Base-by-base conservation (phyloP, 2,329 filamentous ascomycete species). In the Tolypocladium tropicale region DNA sequence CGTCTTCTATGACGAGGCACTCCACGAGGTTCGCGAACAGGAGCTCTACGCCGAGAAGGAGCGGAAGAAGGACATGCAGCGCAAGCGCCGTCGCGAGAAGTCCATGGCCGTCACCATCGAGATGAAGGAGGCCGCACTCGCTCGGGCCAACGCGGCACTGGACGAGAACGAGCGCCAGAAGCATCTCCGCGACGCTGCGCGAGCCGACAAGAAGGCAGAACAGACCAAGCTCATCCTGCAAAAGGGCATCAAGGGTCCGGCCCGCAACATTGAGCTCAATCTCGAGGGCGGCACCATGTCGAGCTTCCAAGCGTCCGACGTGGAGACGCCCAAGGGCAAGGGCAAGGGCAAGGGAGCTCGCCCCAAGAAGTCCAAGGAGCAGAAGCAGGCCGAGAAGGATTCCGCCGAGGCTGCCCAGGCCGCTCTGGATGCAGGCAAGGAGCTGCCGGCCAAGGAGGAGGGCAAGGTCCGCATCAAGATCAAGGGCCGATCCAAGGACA, bases 11-110 rank as follows among this genome's bases (percentile, higher is more conserved):
- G 83, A 89, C 21, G 85, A 88, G 43, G 93, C 94, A 1, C 81
- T 93, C 58, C 83, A 88, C 54, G 88, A 96, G 64, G 93, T 97
- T 2, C 89, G 94, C 62, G 88, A 91, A 59, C 90, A 90, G 62
- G 93, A 96, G 70, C 79, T 96, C 9, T 88, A 88, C 58, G 91
- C 93, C 59, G 94, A 99, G 72, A 99, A 99, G 75, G 94, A 99
- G 73, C 90, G 94, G 61, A 99, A 99, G 78, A 99, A 99, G 76
- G 94, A 99, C 68, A 97, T 99, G 90, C 94, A 99, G 70, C 88
- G 94, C 60, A 99, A 97, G 76, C 84, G 94, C 58, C 86, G 94
- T 48, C 88, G 94, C 21, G 93, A 97, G 70, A 96, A 96, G 76
- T 95, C 93, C 5, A 91, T 96, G 78, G 91, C 91, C 4, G 88